phyloP scores from a whole-genome alignment of 1,284 basidiomycete species.

The Leucoagaricus sp. region DNA sequence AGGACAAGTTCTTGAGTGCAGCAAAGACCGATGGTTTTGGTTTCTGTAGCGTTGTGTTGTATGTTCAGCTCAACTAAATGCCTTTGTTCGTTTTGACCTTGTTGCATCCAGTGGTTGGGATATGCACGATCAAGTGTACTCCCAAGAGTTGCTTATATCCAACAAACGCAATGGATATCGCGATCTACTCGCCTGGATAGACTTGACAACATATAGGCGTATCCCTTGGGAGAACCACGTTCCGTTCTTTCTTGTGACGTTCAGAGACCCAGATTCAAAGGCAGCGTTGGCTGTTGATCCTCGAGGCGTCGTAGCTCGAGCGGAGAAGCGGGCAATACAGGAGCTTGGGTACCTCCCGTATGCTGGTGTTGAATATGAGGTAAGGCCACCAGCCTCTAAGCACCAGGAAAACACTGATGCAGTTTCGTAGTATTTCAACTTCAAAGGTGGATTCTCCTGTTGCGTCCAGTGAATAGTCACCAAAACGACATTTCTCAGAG shows the following conservation, averaged over 20 bases:
- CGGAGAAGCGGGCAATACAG: constrained; percentile 27
- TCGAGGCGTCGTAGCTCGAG: constrained; percentile 72
- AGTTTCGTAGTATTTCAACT: constrained; percentile 92
- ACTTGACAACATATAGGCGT: constrained; percentile 82
- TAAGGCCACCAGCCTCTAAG: no score
- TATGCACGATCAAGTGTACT: constrained; percentile 84
- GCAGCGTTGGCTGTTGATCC: constrained; percentile 83
- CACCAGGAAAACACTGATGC: no score
- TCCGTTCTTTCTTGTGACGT: constrained; percentile 92
- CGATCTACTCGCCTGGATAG: constrained; percentile 84
- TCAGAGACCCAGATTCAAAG: constrained; percentile 82
- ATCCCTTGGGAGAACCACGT: constrained; percentile 93
- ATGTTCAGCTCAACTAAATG: constrained; percentile 31
- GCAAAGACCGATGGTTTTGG: constrained; percentile 86
- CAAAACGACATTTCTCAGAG: constrained; percentile 47
- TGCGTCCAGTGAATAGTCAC: not conserved
- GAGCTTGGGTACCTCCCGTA: constrained; percentile 59
- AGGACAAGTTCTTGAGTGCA: constrained; percentile 88
- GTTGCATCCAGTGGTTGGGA: constrained; percentile 74
- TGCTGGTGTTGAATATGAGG: constrained; percentile 92
- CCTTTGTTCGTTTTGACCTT: not conserved
- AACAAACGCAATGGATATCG: constrained; percentile 91
- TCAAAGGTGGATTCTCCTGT: constrained; percentile 58
- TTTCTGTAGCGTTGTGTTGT: constrained; percentile 93
- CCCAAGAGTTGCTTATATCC: constrained; percentile 84